Evolutionary conservation across 2,329 filamentous ascomycete species (phyloP).

Genomic region (Xylariaceae sp.): DNA sequence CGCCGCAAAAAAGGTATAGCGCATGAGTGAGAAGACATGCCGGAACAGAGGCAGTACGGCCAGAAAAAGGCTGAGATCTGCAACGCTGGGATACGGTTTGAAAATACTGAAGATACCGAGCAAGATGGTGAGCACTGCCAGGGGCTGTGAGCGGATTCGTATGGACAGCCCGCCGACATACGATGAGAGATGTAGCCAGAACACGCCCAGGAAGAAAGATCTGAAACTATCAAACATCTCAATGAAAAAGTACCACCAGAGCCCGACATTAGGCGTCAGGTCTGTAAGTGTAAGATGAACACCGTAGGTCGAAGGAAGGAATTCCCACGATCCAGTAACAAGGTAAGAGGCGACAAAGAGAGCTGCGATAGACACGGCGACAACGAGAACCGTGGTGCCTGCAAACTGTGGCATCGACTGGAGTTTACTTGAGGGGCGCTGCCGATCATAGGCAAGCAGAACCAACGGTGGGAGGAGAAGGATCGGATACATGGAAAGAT

Average conservation of each 20-base stretch:
- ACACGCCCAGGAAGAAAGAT: constrained; percentile 93
- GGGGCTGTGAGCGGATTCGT: constrained; percentile 76
- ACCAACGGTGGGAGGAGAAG: constrained; percentile 79
- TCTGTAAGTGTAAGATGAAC: constrained; percentile 88
- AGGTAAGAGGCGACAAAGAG: constrained; percentile 69
- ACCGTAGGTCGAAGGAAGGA: constrained; percentile 83
- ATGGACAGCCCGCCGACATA: constrained; percentile 86
- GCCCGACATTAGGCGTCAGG: constrained; percentile 86
- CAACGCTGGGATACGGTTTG: constrained; percentile 92
- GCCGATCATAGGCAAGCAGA: constrained; percentile 73
- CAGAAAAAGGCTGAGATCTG: constrained; percentile 82
- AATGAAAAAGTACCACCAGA: constrained; percentile 99
- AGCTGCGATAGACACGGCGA: constrained; percentile 51
- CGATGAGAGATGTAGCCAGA: constrained; percentile 90
- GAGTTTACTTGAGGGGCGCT: constrained; percentile 34
- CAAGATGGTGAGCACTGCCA: constrained; percentile 80
- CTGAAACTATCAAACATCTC: constrained; percentile 99
- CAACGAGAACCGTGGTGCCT: constrained; percentile 47
- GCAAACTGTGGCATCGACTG: constrained; percentile 49
- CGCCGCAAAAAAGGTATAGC: constrained; percentile 84
- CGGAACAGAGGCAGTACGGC: constrained; percentile 78
- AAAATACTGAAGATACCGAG: constrained; percentile 91
- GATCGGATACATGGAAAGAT: constrained; percentile 86
- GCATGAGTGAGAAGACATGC: constrained; percentile 90
- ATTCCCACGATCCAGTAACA: constrained; percentile 81